A percentile compares a stretch with the other conserved stretches of the same genome.
Evolutionary conservation across 371 early-diverging fungal genomes (phyloP).

Genomic region (Mucor piriformis): DNA sequence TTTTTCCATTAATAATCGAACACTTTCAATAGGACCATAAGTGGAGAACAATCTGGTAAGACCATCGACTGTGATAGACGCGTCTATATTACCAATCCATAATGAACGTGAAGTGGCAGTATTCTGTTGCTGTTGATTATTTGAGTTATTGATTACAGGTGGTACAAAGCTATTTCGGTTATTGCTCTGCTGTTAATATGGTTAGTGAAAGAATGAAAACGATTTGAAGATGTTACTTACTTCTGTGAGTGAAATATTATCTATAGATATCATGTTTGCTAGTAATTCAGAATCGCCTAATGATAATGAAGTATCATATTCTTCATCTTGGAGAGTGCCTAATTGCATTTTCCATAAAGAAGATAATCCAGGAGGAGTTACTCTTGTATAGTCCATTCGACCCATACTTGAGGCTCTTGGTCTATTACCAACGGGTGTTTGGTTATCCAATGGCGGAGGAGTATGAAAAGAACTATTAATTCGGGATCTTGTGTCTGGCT

Average conservation of each 20-base stretch:
- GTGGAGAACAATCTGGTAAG: slow-evolving; percentile 78
- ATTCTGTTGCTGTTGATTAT: slow-evolving; percentile 21
- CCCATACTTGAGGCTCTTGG: slow-evolving; percentile 65
- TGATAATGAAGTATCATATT: slow-evolving; percentile 31
- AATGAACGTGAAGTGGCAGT: slow-evolving; percentile 77
- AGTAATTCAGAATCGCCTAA: slow-evolving; percentile 50
- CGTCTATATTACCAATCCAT: slow-evolving; percentile 95
- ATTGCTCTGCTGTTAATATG: not conserved
- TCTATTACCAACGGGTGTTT: slow-evolving; percentile 26
- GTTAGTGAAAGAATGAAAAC: not conserved
- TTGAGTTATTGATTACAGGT: slow-evolving; percentile 11
- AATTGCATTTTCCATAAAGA: slow-evolving; percentile 50
- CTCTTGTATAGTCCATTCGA: slow-evolving; percentile 39
- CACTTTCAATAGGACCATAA: slow-evolving; percentile 91
- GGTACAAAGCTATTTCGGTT: not conserved
- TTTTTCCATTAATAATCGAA: slow-evolving; percentile 91
- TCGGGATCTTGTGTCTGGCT: not conserved
- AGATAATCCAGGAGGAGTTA: slow-evolving; percentile 33
- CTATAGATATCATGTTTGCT: slow-evolving; percentile 39
- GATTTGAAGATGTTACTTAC: not conserved
- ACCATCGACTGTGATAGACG: slow-evolving; percentile 72
- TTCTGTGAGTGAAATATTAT: not conserved
- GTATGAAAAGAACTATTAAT: not conserved
- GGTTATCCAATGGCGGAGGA: not conserved
- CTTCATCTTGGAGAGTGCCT: slow-evolving; percentile 33